These are phyloP conservation scores for Entomortierella chlamydospora DNA, from an alignment of 192 early-diverging fungal genomes.

Conservation along the genomic window DNA sequence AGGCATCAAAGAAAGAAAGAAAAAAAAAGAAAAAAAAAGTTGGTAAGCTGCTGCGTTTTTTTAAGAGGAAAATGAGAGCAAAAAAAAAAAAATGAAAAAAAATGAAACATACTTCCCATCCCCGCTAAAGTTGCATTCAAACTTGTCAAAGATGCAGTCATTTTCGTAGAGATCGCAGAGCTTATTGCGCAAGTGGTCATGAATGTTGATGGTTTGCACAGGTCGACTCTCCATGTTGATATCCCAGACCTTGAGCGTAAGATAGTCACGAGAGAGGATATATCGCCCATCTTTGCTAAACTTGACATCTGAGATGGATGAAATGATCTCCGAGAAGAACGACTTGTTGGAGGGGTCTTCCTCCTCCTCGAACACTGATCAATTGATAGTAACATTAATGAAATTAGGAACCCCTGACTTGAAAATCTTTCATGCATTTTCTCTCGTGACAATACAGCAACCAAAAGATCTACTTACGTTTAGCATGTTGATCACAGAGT, in stretches of 20 bases:
- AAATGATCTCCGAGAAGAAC: slow-evolving; percentile 99
- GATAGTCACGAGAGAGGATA: slow-evolving; percentile 96
- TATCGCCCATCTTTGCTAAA: slow-evolving; percentile 96
- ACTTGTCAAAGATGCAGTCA: slow-evolving; percentile 99
- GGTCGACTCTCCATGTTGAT: slow-evolving; percentile 97
- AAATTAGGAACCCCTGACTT: too few species aligned
- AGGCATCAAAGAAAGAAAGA: not conserved
- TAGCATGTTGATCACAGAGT: slow-evolving; percentile 93
- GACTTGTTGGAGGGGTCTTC: slow-evolving; percentile 96
- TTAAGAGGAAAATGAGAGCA: not conserved
- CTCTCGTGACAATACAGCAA: too few species aligned
- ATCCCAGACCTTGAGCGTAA: slow-evolving; percentile 99
- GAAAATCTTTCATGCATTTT: too few species aligned
- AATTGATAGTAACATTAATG: too few species aligned
- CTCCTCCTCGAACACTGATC: slow-evolving; percentile 88
- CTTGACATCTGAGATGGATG: slow-evolving; percentile 96
- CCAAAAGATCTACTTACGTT: slow-evolving; percentile 67
- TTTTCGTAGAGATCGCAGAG: slow-evolving; percentile 99
- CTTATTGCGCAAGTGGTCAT: slow-evolving; percentile 94
- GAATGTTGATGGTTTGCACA: slow-evolving; percentile 96
- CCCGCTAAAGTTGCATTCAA: slow-evolving; percentile 97
- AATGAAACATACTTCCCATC: slow-evolving; percentile 82
- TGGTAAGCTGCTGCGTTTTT: too few species aligned
- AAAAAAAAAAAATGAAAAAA: not conserved
- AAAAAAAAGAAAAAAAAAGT: not conserved